Evolutionary conservation across 495 filamentous ascomycete species (phyloP).

Genomic region (Saxophila tyrrhenica): DNA sequence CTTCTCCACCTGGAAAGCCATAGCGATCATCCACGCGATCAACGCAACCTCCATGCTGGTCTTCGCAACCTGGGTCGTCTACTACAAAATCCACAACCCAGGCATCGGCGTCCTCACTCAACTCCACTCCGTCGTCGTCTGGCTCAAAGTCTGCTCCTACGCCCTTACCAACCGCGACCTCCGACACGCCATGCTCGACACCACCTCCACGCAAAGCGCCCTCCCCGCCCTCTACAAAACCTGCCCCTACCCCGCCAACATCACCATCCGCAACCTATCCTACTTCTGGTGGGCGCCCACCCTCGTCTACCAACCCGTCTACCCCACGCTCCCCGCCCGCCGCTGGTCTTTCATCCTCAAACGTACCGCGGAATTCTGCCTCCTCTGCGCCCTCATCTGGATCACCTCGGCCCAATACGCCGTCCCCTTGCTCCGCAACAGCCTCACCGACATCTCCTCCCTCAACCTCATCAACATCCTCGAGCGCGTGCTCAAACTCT

Average conservation of each 20-base stretch:
- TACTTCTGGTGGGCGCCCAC: constrained; percentile 99
- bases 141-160: constrained; percentile 89
- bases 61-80: constrained; percentile 75
- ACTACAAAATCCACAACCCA: constrained; percentile 81
- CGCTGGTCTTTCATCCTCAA: constrained; percentile 81
- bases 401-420: constrained; percentile 87
- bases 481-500: constrained; percentile 87
- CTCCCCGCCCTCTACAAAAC: constrained; percentile 67
- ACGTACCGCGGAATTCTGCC: constrained; percentile 62
- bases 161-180: constrained; percentile 95
- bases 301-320: constrained; percentile 91
- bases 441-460: constrained; percentile 70
- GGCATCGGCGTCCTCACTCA: constrained; percentile 85
- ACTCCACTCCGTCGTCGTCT: constrained; percentile 87
- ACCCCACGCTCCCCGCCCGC: constrained; percentile 66
- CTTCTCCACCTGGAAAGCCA: constrained; percentile 61
- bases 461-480: constrained; percentile 71
- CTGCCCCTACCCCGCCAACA: constrained; percentile 85
- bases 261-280: constrained; percentile 69
- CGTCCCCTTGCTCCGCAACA: constrained; percentile 76
- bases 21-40: constrained; percentile 65
- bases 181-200: constrained; percentile 62
- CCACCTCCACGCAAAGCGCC: constrained; percentile 43
- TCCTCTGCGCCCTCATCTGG: constrained; percentile 80
- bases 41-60: constrained; percentile 73